Evolutionary conservation across 1,139 yeast species (phyloP), one percentile per base, ranked within the genome.

Genomic region (Zygosaccharomyces sapae): DNA sequence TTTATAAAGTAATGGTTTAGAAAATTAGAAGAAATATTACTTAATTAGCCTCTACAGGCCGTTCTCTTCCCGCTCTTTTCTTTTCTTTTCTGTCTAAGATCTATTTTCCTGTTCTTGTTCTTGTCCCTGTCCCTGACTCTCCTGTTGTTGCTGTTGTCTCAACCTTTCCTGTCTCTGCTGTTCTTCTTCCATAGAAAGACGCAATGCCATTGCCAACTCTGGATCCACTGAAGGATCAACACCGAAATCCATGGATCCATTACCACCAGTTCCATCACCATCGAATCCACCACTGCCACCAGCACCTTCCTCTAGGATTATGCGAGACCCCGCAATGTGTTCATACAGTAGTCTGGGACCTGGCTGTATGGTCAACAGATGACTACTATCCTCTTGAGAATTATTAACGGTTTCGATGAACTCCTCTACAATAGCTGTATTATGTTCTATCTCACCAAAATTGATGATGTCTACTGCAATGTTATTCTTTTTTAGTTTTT

Each of bases 161-260:
- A 63, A 46, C 46, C 69, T 58, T 43, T 64, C 67, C 46, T 70
- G 74, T 61, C 73, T 69, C 33, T 69, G 70, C 46, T 70, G 72
- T 50, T 70, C 74, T 51, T 70, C 74, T 46, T 70, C 73, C 62
- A 70, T 59, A 0, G 74, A 70, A 44, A 70, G 47, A 57, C 73
- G 70, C 44, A 92, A 78, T 0, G 97, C 98, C 73, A 92, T 76
- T 1, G 97, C 98, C 63, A 92, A 79, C 68, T 94, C 98, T 22
- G 98, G 98, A 61, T 92, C 99, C 81, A 87, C 86, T 56, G 83
- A 82, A 25, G 96, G 95, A 68, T 92, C 97, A 34, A 83, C 78
- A 43, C 86, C 83, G 56, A 79, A 77, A 54, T 78, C 83, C 65
- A 74, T 75, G 49, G 72, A 71, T 44, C 71, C 76, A 43, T 73